Base-by-base conservation (phyloP, 208 protist species). In the Phytomonas francai region DNA sequence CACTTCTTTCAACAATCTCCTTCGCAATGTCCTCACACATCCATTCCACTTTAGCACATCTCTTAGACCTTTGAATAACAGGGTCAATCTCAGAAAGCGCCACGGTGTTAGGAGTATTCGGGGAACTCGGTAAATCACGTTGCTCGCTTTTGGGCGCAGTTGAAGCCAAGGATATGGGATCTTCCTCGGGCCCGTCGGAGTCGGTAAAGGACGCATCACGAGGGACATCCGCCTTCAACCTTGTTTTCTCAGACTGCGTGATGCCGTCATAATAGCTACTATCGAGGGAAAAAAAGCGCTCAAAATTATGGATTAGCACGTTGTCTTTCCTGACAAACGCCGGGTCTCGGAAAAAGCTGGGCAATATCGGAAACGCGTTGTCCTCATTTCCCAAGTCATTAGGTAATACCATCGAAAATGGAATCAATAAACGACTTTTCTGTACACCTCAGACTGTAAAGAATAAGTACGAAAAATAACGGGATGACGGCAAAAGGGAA, bases 11-110 rank as follows among this genome's bases (percentile, higher is more conserved):
- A 0, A 93, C 87, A 45, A 95, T 80, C n/a, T 89, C 82, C 19
- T 79, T 74, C n/a, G 77, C 88, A 34, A 95, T 59, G 11, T 65
- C 49, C 28, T 77, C 84, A 59, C 86, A 89, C 59, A 91, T 81
- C 19, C 79, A 69, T 68, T 90, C 89, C 0, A 68, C 76, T 3
- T 31, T 54, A 27, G 57, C 45, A 19, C 57, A 62, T 12, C 58
- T 6, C 16, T 6, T 19, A 62, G 12, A 62, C 5, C 58, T 6
- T 62, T 62, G 34, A 33, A 62, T 62, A 6, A 62, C 31, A 62
- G 4, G 2, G 36, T 70, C 67, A 19, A 63, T 12, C 1, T 32
- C n/a, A 57, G 72, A 66, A 7, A 49, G 12, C 0, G 51, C 30
- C 16, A 62, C 58, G 39, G 66, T 70, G 12, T 49, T 49, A 3